Base-by-base conservation (phyloP, 2,329 filamentous ascomycete species). In the Aspergillus carbonarius region DNA sequence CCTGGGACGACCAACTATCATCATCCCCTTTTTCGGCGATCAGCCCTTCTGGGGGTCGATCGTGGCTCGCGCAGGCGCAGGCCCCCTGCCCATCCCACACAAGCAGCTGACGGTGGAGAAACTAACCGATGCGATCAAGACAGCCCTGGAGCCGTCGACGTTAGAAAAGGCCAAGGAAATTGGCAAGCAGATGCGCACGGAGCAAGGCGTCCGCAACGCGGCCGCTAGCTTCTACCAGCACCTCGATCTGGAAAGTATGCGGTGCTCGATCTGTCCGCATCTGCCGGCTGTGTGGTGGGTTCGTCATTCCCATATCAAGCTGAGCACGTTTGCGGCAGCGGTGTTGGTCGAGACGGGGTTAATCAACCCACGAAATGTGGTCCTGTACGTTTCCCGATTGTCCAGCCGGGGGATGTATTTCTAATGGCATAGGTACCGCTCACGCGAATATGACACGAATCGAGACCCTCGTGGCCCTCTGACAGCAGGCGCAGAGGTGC, bases 1-100 rank as follows among this genome's bases (percentile, higher is more conserved):
- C 17, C 85, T 87, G 1, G 92, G 91, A 23, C 87, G 87, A 55
- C 92, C 92, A 1, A 96, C 92, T 0, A 84, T 95, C 1, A 83
- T 96, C 2, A 87, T 96, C 0, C 92, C 92, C 0, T 96, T 96
- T 77, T 96, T 93, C 69, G 90, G 90, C 1, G 90, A 93, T 66
- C 90, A 93, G 72, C 88, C 88, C 0, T 93, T 93, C 68, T 93
- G 90, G 90, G 90, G 90, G 7, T 82, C 86, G 9, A 92, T 93
- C 83, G 85, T 92, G 39, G 83, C 87, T 0, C 82, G 81, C 59
- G 88, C 90, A 6, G 88, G 89, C 9, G 90, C 90, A 5, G 90
- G 90, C 0, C 89, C 90, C 0, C 75, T 81, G 1, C 89, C 90
- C 0, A 85, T 92, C 50, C 87, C 87, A 0, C 85, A 88, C 70